Conservation (phyloP, 1,139 yeast species). For the Debaryomyces sp. region DNA sequence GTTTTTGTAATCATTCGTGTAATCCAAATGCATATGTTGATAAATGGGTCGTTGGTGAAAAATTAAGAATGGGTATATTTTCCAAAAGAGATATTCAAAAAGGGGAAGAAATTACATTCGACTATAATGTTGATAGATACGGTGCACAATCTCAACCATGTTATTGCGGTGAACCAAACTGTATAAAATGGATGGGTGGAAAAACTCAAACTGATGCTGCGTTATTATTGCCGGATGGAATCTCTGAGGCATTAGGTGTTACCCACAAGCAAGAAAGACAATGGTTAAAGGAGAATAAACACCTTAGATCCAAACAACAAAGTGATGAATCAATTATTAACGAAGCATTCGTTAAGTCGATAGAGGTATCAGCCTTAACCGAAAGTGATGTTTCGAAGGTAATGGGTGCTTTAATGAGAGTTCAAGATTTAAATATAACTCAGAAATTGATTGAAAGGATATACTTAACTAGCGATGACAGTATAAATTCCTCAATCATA, state of each 20-base stretch:
- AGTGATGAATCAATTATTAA: conserved; percentile 63
- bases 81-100: conserved; percentile 70
- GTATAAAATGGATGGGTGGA: conserved; percentile 94
- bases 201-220: conserved; percentile 95
- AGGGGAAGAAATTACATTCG: conserved; percentile 95
- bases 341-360: conserved; percentile 62
- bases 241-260: conserved; percentile 86
- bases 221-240: conserved; percentile 75
- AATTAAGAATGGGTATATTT: conserved; percentile 91
- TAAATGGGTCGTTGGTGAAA: conserved; percentile 95
- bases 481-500: conserved; percentile 63
- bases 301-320: conserved; percentile 47
- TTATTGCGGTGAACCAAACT: conserved; percentile 90
- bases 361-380: conserved; percentile 56
- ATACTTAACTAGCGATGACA: conserved; percentile 53
- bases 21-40: conserved; percentile 93
- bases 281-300: conserved; percentile 65
- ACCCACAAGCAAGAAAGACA: conserved; percentile 59
- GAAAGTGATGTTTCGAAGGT: conserved; percentile 73
- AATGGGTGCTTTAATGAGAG: conserved; percentile 80
- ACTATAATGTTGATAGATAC: conserved; percentile 93
- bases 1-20: conserved; percentile 95
- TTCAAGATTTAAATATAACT: conserved; percentile 69
- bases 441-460: conserved; percentile 70
- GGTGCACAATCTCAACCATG: conserved; percentile 96